phyloP scores from a whole-genome alignment of 2,329 filamentous ascomycete species.

The Trichophyton mentagrophytes region DNA sequence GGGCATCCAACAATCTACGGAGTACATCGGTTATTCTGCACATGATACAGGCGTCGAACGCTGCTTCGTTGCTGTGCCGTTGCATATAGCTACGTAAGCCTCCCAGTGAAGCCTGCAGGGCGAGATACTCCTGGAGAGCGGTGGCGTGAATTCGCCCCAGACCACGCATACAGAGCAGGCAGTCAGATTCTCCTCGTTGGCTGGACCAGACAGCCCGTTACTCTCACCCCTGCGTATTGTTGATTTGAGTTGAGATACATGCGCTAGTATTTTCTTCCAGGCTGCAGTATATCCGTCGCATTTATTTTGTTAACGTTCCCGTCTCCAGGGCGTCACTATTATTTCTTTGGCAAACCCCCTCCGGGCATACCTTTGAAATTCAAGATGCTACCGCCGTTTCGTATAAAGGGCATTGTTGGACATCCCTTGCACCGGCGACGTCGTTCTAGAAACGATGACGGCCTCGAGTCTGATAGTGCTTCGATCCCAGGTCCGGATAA shows the following conservation, averaged over 20 bases:
- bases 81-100: neutral
- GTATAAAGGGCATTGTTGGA: constrained; percentile 25
- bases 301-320: neutral
- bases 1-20: neutral
- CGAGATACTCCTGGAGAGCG: neutral
- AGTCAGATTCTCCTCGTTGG: neutral
- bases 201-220: neutral
- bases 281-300: neutral
- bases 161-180: neutral
- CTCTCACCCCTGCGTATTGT: neutral
- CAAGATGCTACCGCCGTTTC: constrained; percentile 31
- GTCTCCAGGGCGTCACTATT: neutral
- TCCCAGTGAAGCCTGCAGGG: neutral
- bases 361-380: neutral
- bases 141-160: neutral
- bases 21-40: neutral
- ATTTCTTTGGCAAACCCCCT: neutral
- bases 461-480: neutral
- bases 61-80: neutral
- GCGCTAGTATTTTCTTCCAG: neutral
- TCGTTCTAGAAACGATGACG: neutral
- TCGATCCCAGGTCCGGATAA: neutral
- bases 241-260: neutral
- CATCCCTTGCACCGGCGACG: neutral
- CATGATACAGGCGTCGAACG: neutral